These are phyloP conservation scores for Diatrype stigma DNA, from an alignment of 2,329 filamentous ascomycete genomes.

Conservation along the genomic window DNA sequence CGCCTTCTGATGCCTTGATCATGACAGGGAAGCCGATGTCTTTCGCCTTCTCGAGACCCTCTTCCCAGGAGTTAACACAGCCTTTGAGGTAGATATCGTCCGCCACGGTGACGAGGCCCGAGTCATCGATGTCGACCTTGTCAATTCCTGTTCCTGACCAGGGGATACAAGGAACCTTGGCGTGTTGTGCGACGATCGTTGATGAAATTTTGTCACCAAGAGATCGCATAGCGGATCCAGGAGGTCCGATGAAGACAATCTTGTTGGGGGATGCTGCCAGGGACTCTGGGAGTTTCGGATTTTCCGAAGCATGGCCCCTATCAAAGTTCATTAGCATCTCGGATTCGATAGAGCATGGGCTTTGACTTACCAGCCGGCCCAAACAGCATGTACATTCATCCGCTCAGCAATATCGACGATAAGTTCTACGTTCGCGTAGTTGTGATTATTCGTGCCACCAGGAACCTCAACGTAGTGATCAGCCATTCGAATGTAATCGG, in stretches of 20 bases:
- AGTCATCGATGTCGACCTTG: constrained; percentile 69
- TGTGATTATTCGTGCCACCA: constrained; percentile 99
- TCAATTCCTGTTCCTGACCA: constrained; percentile 96
- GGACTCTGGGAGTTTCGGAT: constrained; percentile 94
- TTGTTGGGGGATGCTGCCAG: constrained; percentile 95
- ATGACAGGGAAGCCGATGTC: constrained; percentile 98
- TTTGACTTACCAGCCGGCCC: constrained; percentile 85
- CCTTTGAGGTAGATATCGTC: constrained; percentile 85
- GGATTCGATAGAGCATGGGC: not conserved
- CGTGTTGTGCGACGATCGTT: constrained; percentile 97
- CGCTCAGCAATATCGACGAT: constrained; percentile 98
- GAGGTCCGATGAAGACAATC: constrained; percentile 98
- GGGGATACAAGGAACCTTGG: constrained; percentile 94
- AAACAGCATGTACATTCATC: constrained; percentile 97
- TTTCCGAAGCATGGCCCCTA: constrained; percentile 97
- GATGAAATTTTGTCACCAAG: constrained; percentile 99
- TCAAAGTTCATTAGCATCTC: constrained; percentile 7
- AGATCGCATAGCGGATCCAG: constrained; percentile 96
- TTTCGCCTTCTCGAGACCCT: constrained; percentile 81
- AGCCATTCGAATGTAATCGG: constrained; percentile 99
- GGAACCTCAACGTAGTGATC: constrained; percentile 99
- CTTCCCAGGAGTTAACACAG: constrained; percentile 83
- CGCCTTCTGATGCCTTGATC: constrained; percentile 99
- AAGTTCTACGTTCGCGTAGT: constrained; percentile 98
- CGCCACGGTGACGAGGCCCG: constrained; percentile 87